These are phyloP conservation scores for Calonectria ilicicola DNA, from an alignment of 2,329 filamentous ascomycete species.

Conservation along the genomic window DNA sequence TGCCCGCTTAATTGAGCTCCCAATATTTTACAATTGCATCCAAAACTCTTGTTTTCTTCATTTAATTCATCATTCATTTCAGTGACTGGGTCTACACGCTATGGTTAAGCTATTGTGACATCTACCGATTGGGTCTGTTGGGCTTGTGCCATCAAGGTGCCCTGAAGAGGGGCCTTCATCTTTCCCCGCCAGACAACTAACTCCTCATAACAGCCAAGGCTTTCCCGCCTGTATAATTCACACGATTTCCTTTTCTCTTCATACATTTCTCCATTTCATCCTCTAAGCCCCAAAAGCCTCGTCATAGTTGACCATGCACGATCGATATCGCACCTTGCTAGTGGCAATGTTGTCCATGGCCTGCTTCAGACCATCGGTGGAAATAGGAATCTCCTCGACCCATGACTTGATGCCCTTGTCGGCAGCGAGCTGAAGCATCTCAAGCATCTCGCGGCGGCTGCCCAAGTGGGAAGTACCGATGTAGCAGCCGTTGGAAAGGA, in stretches of 20 bases:
- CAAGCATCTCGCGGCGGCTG: conserved; percentile 75
- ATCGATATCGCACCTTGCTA: conserved; percentile 80
- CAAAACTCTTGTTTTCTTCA: background rate
- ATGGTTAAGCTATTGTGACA: background rate
- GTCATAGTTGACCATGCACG: conserved; percentile 79
- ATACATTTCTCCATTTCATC: conserved; percentile 2
- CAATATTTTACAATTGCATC: background rate
- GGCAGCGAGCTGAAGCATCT: conserved; percentile 78
- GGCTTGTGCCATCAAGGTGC: conserved; percentile 23
- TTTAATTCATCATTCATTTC: conserved; percentile 20
- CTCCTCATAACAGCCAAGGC: conserved; percentile 13
- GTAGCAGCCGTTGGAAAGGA: conserved; percentile 79
- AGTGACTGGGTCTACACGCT: background rate
- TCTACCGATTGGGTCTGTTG: conserved; percentile 7
- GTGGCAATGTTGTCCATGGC: conserved; percentile 77
- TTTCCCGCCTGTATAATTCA: background rate
- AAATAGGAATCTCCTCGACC: conserved; percentile 81
- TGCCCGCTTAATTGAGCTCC: background rate
- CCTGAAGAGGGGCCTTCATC: conserved; percentile 12
- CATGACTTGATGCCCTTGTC: conserved; percentile 77
- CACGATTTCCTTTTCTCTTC: background rate
- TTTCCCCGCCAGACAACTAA: conserved; percentile 2
- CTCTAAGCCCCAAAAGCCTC: conserved; percentile 70
- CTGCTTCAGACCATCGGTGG: conserved; percentile 76
- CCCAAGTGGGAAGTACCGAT: conserved; percentile 80